Evolutionary conservation across 1,284 basidiomycete species (phyloP).

Genomic region (Lignosus rhinocerotis): DNA sequence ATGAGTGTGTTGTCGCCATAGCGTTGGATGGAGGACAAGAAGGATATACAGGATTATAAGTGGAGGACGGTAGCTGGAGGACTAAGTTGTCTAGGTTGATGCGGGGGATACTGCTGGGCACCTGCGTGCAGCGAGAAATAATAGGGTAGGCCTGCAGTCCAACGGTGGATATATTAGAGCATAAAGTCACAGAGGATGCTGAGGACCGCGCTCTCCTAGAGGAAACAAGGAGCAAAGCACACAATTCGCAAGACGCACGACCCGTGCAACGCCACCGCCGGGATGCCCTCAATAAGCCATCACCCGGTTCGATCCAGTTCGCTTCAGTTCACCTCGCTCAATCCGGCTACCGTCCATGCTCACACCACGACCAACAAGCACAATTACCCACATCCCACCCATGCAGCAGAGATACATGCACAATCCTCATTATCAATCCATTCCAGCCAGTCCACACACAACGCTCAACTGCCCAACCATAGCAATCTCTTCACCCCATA

Average conservation of each 20-base stretch:
- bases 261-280: constrained; percentile 4
- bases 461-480: constrained; percentile 71
- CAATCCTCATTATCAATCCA: constrained; percentile 8
- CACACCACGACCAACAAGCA: constrained; percentile 14
- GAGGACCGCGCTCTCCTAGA: constrained; percentile 17
- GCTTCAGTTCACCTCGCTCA: constrained; percentile 13
- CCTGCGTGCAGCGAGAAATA: constrained; percentile 20
- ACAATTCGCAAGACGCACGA: constrained; percentile 5
- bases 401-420: constrained; percentile 13
- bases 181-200: constrained; percentile 16
- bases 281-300: neutral
- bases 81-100: constrained; percentile 1
- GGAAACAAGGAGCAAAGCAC: constrained; percentile 18
- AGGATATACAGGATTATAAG: constrained; percentile 29
- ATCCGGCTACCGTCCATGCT: neutral
- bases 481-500: constrained; percentile 86
- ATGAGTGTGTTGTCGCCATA: constrained; percentile 36
- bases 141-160: constrained; percentile 16
- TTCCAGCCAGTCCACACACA: neutral
- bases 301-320: neutral
- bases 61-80: constrained; percentile 10
- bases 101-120: constrained; percentile 16
- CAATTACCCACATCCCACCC: constrained; percentile 6
- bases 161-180: constrained; percentile 23
- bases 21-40: constrained; percentile 6